phyloP scores from a whole-genome alignment of 2,329 filamentous ascomycete genomes.

The Scortechinia acanthostroma region DNA sequence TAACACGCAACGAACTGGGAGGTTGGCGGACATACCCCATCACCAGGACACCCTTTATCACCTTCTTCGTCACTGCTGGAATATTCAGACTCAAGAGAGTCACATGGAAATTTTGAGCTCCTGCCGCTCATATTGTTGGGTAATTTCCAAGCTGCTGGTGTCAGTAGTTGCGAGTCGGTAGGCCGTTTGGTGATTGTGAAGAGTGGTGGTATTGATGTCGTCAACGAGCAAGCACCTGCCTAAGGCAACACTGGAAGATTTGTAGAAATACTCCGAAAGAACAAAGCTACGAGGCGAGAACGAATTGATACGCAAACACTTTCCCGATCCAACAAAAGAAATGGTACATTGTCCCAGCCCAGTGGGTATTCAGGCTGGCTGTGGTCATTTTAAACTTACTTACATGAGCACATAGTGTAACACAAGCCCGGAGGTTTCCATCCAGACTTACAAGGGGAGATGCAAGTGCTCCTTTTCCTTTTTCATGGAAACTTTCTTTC shows the following conservation, averaged over 20 bases:
- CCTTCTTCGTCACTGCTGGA: neutral
- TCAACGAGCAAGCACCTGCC: too few relatives aligned
- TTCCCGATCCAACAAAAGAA: neutral
- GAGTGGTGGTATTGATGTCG: too few relatives aligned
- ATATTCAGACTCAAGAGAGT: too few relatives aligned
- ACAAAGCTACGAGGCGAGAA: too few relatives aligned
- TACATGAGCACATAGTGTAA: neutral
- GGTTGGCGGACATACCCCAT: conserved; percentile 6
- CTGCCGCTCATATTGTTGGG: too few relatives aligned
- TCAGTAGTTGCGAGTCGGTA: too few relatives aligned
- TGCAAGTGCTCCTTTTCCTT: neutral
- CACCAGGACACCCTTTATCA: conserved; percentile 5
- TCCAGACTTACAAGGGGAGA: neutral
- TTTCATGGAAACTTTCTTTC: neutral
- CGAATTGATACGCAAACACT: too few relatives aligned
- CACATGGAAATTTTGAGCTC: too few relatives aligned
- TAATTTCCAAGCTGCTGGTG: too few relatives aligned
- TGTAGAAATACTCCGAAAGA: too few relatives aligned
- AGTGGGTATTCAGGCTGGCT: neutral
- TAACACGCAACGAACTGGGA: conserved; percentile 4
- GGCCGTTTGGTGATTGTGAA: too few relatives aligned
- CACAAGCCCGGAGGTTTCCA: neutral
- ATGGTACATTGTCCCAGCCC: conserved; percentile 1
- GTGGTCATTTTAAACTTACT: neutral
- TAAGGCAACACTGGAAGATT: too few relatives aligned